phyloP scores from a whole-genome alignment of 1,284 basidiomycete genomes.

The Lentinula novae-zelandiae region DNA sequence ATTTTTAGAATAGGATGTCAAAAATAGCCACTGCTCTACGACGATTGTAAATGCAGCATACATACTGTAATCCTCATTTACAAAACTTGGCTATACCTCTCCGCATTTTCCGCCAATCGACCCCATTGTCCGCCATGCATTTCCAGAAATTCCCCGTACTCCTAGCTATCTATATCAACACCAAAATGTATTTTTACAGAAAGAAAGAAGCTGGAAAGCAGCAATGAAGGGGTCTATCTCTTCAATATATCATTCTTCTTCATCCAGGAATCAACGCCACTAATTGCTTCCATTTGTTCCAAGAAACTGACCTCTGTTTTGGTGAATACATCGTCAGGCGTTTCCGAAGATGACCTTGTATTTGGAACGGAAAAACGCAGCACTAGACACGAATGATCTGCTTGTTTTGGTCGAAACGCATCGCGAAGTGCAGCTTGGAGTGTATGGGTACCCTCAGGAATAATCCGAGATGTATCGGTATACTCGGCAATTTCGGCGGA shows the following conservation, averaged over 20 bases:
- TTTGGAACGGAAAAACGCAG: conserved; percentile 28
- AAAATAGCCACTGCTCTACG: background rate
- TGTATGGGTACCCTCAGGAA: conserved; percentile 24
- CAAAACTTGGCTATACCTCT: conserved; percentile 19
- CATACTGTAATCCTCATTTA: background rate
- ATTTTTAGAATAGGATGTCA: background rate
- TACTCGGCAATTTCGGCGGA: conserved; percentile 35
- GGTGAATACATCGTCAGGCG: conserved; percentile 31
- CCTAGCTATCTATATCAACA: conserved; percentile 11
- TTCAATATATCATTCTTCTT: conserved; percentile 22
- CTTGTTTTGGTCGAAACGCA: conserved; percentile 10
- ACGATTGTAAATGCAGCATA: no score
- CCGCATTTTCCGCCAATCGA: conserved; percentile 23
- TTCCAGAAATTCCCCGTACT: conserved; percentile 24
- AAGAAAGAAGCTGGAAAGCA: conserved; percentile 26
- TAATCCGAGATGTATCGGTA: conserved; percentile 22
- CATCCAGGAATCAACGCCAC: conserved; percentile 24
- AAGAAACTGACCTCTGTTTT: conserved; percentile 22
- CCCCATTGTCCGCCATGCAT: conserved; percentile 33
- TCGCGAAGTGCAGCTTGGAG: conserved; percentile 22
- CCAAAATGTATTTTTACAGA: conserved; percentile 23
- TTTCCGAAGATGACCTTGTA: conserved; percentile 25
- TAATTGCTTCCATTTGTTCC: conserved; percentile 23
- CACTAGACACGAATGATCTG: conserved; percentile 18
- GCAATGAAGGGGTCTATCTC: conserved; percentile 23